Conservation (phyloP, 2,329 filamentous ascomycete species). For the Coniochaeta hoffmannii region DNA sequence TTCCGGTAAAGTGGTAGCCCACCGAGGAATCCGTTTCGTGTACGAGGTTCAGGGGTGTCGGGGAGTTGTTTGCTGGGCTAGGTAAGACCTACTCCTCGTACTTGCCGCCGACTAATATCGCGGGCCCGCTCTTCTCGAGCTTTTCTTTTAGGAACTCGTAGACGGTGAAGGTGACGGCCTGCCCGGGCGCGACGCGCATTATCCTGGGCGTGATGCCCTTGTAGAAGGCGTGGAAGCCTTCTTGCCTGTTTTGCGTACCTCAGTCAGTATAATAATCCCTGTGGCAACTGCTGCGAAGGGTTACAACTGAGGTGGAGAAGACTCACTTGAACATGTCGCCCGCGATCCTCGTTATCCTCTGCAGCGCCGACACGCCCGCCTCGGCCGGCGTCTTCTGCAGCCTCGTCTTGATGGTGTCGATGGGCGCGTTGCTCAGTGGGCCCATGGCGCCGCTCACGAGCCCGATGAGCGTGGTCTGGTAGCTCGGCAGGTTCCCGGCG, state of each 20-base stretch:
- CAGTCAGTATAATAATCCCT: no score
- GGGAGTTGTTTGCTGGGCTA: no score
- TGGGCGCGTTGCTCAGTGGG: conserved; percentile 91
- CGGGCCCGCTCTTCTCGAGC: conserved; percentile 57
- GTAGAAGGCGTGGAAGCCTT: conserved; percentile 92
- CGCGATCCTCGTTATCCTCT: conserved; percentile 71
- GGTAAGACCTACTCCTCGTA: conserved; percentile 53
- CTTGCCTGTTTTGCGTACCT: conserved; percentile 50
- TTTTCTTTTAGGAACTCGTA: conserved; percentile 71
- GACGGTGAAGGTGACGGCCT: conserved; percentile 71
- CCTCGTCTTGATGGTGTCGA: conserved; percentile 98
- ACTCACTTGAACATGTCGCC: conserved; percentile 75
- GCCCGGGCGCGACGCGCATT: conserved; percentile 94
- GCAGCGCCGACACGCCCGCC: conserved; percentile 71
- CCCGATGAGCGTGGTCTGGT: conserved; percentile 86
- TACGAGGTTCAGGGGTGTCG: not conserved
- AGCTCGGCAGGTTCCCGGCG: conserved; percentile 64
- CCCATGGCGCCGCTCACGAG: conserved; percentile 92
- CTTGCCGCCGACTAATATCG: conserved; percentile 50
- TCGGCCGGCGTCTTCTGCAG: conserved; percentile 84
- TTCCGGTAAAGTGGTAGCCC: not conserved
- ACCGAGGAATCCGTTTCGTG: not conserved
- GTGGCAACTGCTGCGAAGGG: not conserved
- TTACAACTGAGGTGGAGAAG: conserved; percentile 7
- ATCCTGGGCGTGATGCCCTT: conserved; percentile 97